Evolutionary conservation across 2,329 filamentous ascomycete genomes (phyloP).

Genomic region (Botrytis deweyae): DNA sequence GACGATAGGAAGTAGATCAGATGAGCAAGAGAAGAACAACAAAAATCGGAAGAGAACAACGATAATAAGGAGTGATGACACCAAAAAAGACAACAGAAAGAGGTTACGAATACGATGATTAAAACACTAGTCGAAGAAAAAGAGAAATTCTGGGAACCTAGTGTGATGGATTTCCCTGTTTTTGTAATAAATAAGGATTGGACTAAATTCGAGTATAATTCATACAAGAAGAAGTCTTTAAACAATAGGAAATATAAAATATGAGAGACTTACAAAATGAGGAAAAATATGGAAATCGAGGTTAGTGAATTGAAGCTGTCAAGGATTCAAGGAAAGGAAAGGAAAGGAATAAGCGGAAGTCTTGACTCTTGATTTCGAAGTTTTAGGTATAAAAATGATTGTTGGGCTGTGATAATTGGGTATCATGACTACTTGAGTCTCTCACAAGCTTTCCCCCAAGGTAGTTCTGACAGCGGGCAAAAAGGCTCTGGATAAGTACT

Average conservation of each 20-base stretch:
- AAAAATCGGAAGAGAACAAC: not conserved
- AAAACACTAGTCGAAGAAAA: no score
- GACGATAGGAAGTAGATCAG: not conserved
- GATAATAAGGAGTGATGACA: not conserved
- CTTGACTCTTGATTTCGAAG: not conserved
- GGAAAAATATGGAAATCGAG: not conserved
- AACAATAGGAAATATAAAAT: not conserved
- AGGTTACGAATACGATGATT: not conserved
- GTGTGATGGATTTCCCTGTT: not conserved
- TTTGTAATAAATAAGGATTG: accelerated
- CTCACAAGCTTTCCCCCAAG: no score
- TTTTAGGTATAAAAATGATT: not conserved
- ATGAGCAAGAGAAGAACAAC: not conserved
- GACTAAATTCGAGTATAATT: not conserved
- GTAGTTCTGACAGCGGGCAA: no score
- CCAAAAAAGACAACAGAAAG: not conserved
- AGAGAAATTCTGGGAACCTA: not conserved
- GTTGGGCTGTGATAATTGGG: not conserved
- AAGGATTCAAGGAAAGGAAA: no score
- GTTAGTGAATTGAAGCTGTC: not conserved
- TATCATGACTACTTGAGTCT: not conserved
- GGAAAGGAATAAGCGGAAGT: not conserved
- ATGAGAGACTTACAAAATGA: accelerated
- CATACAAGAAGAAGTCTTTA: not conserved
- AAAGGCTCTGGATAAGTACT: no score